A percentile compares a stretch with the other conserved stretches of the same genome.
These are phyloP conservation scores for Mrakia frigida DNA, from an alignment of 768 basidiomycete species.

Conservation along the genomic window DNA sequence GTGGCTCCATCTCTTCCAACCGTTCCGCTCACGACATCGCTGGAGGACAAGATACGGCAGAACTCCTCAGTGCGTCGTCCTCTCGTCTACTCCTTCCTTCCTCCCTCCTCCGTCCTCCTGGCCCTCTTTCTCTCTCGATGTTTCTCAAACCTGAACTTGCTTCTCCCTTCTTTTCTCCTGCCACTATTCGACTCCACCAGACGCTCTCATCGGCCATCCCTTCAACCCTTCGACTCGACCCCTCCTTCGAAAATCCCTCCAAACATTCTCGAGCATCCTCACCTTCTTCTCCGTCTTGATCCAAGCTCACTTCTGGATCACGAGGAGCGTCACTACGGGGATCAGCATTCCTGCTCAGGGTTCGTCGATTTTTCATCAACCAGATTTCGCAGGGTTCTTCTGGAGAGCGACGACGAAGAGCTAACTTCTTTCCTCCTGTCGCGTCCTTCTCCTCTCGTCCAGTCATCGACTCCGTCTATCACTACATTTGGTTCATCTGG, in stretches of 20 bases:
- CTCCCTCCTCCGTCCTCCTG: no score
- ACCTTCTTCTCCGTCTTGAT: not conserved
- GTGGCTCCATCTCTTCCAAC: not conserved
- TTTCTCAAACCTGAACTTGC: not conserved
- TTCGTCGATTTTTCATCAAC: not conserved
- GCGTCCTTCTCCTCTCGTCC: not conserved
- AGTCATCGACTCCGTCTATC: not conserved
- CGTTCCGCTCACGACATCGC: not conserved
- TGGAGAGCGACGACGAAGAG: no score
- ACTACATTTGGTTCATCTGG: not conserved
- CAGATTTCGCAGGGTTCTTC: not conserved
- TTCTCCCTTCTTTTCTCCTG: not conserved
- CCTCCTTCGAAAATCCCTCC: not conserved
- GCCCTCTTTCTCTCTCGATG: no score
- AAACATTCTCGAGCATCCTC: not conserved
- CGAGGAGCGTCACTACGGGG: not conserved
- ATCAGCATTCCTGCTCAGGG: not conserved
- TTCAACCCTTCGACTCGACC: not conserved
- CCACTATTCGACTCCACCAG: no score
- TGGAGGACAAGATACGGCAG: not conserved
- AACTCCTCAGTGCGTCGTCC: not conserved
- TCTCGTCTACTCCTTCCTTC: no score
- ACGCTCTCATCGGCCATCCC: not conserved
- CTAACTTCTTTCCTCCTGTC: not conserved
- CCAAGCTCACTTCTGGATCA: not conserved